phyloP scores from a whole-genome alignment of 2,329 filamentous ascomycete species.

The Myriosclerotinia curreyana region DNA sequence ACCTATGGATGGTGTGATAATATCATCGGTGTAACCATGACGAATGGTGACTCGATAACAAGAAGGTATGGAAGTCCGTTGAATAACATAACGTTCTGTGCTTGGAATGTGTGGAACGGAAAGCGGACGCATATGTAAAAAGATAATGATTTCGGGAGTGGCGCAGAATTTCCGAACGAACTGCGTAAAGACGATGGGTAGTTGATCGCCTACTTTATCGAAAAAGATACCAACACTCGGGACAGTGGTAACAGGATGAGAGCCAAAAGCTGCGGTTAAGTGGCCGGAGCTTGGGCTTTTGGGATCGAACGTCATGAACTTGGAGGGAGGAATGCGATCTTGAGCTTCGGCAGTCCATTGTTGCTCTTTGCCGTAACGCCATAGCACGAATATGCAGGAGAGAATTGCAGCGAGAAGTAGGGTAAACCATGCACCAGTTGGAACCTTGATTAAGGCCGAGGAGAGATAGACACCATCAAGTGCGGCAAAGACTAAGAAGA shows the following conservation, averaged over 20 bases:
- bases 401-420: constrained; percentile 62
- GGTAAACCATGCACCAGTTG: constrained; percentile 76
- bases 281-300: constrained; percentile 36
- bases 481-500: constrained; percentile 61
- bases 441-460: constrained; percentile 68
- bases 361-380: constrained; percentile 75
- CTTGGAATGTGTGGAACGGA: constrained; percentile 54
- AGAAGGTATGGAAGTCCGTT: constrained; percentile 48
- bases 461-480: constrained; percentile 70
- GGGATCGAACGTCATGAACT: constrained; percentile 40
- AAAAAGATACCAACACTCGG: constrained; percentile 70
- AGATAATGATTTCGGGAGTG: constrained; percentile 65
- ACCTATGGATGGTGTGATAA: constrained; percentile 63
- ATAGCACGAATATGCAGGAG: constrained; percentile 65
- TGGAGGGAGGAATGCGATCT: constrained; percentile 54
- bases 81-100: constrained; percentile 48
- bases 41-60: constrained; percentile 68
- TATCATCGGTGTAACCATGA: constrained; percentile 70
- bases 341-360: constrained; percentile 70
- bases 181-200: constrained; percentile 66
- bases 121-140: constrained; percentile 69
- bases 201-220: constrained; percentile 67
- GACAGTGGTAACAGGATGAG: constrained; percentile 46
- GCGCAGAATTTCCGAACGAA: constrained; percentile 70
- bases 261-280: constrained; percentile 42